Conservation (phyloP, 306 rosid genomes). For the Cyamopsis tetragonoloba region DNA sequence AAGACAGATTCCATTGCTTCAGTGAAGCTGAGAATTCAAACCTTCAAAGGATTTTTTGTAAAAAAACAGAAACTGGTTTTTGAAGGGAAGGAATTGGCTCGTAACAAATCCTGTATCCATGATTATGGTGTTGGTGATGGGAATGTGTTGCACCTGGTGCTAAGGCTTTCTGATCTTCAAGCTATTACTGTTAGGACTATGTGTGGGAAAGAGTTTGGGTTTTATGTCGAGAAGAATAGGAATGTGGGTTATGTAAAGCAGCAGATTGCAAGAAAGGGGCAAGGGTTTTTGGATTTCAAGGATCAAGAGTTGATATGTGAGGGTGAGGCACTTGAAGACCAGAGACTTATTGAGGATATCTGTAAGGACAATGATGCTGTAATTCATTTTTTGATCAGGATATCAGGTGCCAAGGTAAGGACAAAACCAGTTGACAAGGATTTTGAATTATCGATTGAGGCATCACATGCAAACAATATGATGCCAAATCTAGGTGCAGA, state of each 20-base stretch:
- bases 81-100: constrained; percentile 76
- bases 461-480: constrained; percentile 23
- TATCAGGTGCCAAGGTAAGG: constrained; percentile 55
- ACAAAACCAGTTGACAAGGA: constrained; percentile 56
- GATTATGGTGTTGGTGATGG: constrained; percentile 80
- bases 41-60: constrained; percentile 54
- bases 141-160: constrained; percentile 57
- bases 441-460: constrained; percentile 61
- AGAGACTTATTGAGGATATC: constrained; percentile 65
- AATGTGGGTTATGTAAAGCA: constrained; percentile 71
- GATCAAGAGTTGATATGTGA: constrained; percentile 62
- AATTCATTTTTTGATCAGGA: constrained; percentile 58
- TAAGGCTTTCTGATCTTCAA: constrained; percentile 62
- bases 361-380: constrained; percentile 46
- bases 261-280: constrained; percentile 52
- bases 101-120: constrained; percentile 45
- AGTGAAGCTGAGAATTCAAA: constrained; percentile 76
- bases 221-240: constrained; percentile 60
- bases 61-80: constrained; percentile 64
- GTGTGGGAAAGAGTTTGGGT: constrained; percentile 65
- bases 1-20: constrained; percentile 69
- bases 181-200: constrained; percentile 59
- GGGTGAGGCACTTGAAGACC: constrained; percentile 74
- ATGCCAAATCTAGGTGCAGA: constrained; percentile 14
- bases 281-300: constrained; percentile 46